Base-by-base conservation (phyloP, 257 asterid genomes). In the Solanum dulcamara region DNA sequence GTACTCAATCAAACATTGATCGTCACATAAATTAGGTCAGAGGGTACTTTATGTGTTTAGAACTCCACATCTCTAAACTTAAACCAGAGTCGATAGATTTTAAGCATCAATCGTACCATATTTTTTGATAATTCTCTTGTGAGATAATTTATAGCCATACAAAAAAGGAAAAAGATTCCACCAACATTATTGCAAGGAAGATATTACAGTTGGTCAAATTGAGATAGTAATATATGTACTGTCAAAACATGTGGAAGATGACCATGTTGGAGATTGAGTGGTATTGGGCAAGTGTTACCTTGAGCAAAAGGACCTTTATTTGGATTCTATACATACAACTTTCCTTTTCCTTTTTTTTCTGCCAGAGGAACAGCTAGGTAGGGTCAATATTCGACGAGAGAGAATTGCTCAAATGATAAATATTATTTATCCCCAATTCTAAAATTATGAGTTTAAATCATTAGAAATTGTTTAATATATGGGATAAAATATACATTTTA, bases 171-270 rank as follows among this genome's bases (percentile, higher is more conserved):
- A 38, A 38, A 71, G 80, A 71, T 71, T 38, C 53, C 80, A 22
- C 20, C 18, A 71, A n/a, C 48, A 68, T 68, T 68, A 24, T 26
- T 42, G 37, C 81, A 42, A 18, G 11, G 13, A 7, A 75, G 1
- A 26, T 75, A 13, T 40, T 22, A 22, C 64, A 81, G 8, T 42
- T 81, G 86, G 85, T 83, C 87, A 79, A 86, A 82, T 10, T 67
- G 20, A 6, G 35, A 48, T 15, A 59, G 15, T n/a, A 22, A 1
- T 18, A 6, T 15, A 62, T 26, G 38, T 11, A 8, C 22, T 80
- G 48, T 87, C 51, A 84, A 87, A 87, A 82, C 72, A 30, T n/a
- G 60, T 77, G 83, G 85, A 77, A 85, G 88, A 80, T 85, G 84
- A 81, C 57, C 6, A 53, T 88, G 88, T 70, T 84, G 68, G 72